Percentiles rank a stretch among this genome's conserved stretches.
phyloP scores from a whole-genome alignment of 345 rosid genomes.

The Salix suchowensis region DNA sequence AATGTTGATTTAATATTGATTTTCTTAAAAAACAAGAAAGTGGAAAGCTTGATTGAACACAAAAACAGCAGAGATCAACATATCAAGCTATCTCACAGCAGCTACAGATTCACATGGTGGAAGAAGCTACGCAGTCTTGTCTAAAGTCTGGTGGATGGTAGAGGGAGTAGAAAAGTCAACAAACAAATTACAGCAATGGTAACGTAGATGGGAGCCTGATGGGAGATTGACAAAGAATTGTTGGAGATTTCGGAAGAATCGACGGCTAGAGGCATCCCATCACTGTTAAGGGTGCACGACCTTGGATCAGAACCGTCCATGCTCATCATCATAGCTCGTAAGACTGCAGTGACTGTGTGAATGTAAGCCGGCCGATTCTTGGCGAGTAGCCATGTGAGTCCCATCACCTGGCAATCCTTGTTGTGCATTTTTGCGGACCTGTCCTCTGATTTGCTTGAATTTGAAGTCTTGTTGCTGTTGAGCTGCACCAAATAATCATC shows the following conservation, averaged over 20 bases:
- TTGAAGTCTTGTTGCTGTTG: conserved; percentile 45
- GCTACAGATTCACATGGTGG: neutral
- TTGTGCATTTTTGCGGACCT: conserved; percentile 76
- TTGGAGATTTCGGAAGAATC: conserved; percentile 62
- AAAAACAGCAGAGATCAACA: neutral
- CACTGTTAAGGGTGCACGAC: conserved; percentile 70
- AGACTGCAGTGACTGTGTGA: conserved; percentile 65
- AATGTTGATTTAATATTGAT: too few species aligned
- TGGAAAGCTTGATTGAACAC: neutral
- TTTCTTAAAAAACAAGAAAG: neutral
- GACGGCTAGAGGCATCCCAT: conserved; percentile 87
- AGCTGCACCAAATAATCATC: conserved; percentile 39
- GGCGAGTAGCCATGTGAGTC: conserved; percentile 91
- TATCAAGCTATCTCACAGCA: conserved; percentile 6
- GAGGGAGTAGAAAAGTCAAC: conserved; percentile 7
- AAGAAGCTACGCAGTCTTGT: neutral
- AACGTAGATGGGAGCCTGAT: conserved; percentile 3
- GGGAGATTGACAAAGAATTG: conserved; percentile 28
- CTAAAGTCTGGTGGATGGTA: conserved; percentile 22
- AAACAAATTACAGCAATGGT: conserved; percentile 9
- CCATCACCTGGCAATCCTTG: conserved; percentile 92
- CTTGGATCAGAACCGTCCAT: conserved; percentile 42
- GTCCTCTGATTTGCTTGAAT: conserved; percentile 52
- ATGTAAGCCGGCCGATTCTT: conserved; percentile 75
- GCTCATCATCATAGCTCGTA: conserved; percentile 76